Conservation (phyloP, 805 yeast genomes). For the Saturnispora diversa region DNA sequence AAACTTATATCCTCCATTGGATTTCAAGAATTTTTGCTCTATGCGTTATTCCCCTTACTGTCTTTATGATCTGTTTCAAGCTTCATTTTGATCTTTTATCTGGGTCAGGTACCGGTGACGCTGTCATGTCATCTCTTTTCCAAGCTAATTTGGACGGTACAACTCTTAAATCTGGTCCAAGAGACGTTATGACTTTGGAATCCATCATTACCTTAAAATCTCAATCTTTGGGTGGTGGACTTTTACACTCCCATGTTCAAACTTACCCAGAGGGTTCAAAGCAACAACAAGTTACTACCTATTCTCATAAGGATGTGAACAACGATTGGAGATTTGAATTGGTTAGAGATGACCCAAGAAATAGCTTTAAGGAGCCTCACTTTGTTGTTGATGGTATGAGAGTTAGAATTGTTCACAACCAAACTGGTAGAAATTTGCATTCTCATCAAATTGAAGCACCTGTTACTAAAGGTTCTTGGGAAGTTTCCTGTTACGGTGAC, state of each 20-base stretch:
- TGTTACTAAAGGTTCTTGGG: constrained; percentile 55
- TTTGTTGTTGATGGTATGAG: constrained; percentile 53
- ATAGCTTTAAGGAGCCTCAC: constrained; percentile 26
- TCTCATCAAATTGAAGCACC: constrained; percentile 78
- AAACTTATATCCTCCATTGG: constrained; percentile 59
- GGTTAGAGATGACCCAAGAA: constrained; percentile 38
- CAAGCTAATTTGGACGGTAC: constrained; percentile 70
- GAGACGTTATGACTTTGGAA: constrained; percentile 52
- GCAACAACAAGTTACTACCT: constrained; percentile 93
- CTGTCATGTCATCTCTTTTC: constrained; percentile 64
- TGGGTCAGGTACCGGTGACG: constrained; percentile 75
- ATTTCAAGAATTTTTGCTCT: constrained; percentile 51
- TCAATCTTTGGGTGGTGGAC: constrained; percentile 63
- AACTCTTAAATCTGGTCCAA: constrained; percentile 53
- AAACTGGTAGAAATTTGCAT: constrained; percentile 70
- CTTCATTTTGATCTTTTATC: constrained; percentile 70
- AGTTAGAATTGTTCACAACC: constrained; percentile 64
- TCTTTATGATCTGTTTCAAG: constrained; percentile 69
- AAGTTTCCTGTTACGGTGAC: constrained; percentile 84
- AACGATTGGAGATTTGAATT: constrained; percentile 73
- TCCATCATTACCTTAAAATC: constrained; percentile 54
- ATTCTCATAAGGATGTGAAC: constrained; percentile 80
- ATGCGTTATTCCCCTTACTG: constrained; percentile 60
- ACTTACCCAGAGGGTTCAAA: constrained; percentile 83
- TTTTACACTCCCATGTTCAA: constrained; percentile 84